Evolutionary conservation across 257 asterid species (phyloP), one percentile per base, ranked within the genome.

Genomic region (Leptodermis oblonga): DNA sequence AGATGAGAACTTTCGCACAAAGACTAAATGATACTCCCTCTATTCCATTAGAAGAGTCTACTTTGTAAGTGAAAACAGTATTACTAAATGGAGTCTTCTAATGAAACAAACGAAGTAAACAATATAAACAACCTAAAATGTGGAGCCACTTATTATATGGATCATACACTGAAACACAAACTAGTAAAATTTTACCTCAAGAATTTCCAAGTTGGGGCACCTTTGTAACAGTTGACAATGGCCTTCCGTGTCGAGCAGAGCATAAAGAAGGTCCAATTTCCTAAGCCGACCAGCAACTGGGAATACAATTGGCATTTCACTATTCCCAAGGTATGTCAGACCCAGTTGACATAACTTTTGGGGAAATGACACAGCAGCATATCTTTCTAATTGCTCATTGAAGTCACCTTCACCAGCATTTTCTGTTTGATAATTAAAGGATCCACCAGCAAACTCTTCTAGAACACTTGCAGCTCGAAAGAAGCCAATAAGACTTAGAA

Each of bases 361-460:
- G 26, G 95, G 95, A 65, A 86, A 88, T 55, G 62, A 54, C 62
- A 88, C 74, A 45, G 77, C 60, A 25, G 77, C 39, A 54, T 87
- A 87, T 74, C 53, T 83, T 69, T 77, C 85, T 66, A 61, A 26
- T 71, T 79, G 96, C 80, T 65, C 86, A 56, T 81, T 83, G 8
- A 60, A 51, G 68, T 72, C 81, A 70, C 81, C 87, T 75, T 85
- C 95, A 31, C 82, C 92, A 49, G 68, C 74, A 62, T 51, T 79
- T 55, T 83, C 90, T 53, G 84, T 83, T 48, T 72, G 90, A 62
- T 53, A 81, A 56, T 74, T 79, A 41, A 87, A 76, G 55, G 91
- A 79, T 54, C 96, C 97, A 54, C 97, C 97, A 37, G 84, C 80
- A 71, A 91, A 91, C 83, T 91, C 97, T 84, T 91, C 93, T 70